phyloP scores from a whole-genome alignment of 257 asterid genomes.

The Nicotiana attenuata region DNA sequence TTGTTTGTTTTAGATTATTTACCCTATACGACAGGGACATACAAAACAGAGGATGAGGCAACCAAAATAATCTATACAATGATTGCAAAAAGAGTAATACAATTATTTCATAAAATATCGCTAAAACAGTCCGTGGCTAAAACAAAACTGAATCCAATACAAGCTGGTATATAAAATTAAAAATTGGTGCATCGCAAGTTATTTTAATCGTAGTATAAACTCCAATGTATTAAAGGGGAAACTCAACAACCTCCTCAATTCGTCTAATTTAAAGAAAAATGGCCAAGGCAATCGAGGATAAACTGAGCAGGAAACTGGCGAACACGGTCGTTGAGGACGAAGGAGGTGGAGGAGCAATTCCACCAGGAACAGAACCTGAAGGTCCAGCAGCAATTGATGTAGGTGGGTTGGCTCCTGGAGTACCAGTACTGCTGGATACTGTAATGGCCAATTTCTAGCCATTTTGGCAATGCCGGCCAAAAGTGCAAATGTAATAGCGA shows the following conservation, averaged over 20 bases:
- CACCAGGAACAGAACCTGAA: neutral
- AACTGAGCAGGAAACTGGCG: neutral
- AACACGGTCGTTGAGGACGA: neutral
- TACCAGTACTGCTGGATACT: constrained; percentile 16
- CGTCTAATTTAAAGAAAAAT: neutral
- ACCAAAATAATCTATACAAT: neutral
- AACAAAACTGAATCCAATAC: neutral
- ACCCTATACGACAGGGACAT: neutral
- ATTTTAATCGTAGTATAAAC: neutral
- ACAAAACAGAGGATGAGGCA: neutral
- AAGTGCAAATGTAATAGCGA: constrained; percentile 41
- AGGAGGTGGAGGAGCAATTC: neutral
- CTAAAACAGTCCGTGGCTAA: neutral
- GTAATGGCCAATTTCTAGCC: constrained; percentile 41
- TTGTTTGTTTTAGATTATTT: neutral
- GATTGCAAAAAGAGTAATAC: neutral
- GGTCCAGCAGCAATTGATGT: constrained; percentile 11
- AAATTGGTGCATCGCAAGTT: neutral
- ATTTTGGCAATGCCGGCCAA: constrained; percentile 34
- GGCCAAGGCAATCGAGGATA: neutral
- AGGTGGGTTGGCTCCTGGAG: constrained; percentile 31
- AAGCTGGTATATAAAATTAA: neutral
- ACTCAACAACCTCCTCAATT: neutral
- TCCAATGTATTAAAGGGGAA: neutral
- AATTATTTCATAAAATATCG: neutral